phyloP scores from a whole-genome alignment of 768 basidiomycete species.

The Crucibulum laeve region DNA sequence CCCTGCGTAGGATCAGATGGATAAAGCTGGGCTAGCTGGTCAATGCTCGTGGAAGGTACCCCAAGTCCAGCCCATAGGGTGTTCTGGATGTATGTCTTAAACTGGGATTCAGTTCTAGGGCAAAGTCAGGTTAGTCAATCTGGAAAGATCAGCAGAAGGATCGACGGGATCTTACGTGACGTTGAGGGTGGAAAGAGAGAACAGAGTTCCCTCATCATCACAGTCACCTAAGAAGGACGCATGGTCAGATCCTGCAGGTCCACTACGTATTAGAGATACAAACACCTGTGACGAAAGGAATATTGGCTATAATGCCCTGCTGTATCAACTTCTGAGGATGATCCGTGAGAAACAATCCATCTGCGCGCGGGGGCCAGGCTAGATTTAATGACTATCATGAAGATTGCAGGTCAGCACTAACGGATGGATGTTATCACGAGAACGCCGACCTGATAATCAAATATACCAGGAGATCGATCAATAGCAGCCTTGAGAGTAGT shows the following conservation, averaged over 20 bases:
- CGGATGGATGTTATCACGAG: constrained; percentile 32
- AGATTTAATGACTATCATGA: constrained; percentile 34
- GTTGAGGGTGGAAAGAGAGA: constrained; percentile 44
- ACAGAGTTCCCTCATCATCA: constrained; percentile 60
- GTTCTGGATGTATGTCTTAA: constrained; percentile 21
- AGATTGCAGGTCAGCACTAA: constrained; percentile 16
- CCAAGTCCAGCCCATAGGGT: constrained; percentile 16
- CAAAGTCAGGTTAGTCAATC: background rate
- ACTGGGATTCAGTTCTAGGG: constrained; percentile 14
- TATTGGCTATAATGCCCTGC: constrained; percentile 38
- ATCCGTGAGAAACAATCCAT: constrained; percentile 45
- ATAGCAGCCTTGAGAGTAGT: constrained; percentile 21
- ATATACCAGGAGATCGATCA: constrained; percentile 19
- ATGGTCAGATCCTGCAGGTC: background rate
- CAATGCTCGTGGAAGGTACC: constrained; percentile 12
- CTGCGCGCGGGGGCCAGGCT: constrained; percentile 45
- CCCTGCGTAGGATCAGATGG: constrained; percentile 30
- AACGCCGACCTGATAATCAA: constrained; percentile 25
- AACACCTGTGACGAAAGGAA: constrained; percentile 44
- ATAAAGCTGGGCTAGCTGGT: constrained; percentile 19
- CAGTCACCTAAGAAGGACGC: constrained; percentile 33
- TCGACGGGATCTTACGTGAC: constrained; percentile 33
- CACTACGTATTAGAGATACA: background rate
- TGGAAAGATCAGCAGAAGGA: background rate
- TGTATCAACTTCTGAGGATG: constrained; percentile 36